Base-by-base conservation (phyloP, 2,329 filamentous ascomycete species). In the Diaporthe batatas region DNA sequence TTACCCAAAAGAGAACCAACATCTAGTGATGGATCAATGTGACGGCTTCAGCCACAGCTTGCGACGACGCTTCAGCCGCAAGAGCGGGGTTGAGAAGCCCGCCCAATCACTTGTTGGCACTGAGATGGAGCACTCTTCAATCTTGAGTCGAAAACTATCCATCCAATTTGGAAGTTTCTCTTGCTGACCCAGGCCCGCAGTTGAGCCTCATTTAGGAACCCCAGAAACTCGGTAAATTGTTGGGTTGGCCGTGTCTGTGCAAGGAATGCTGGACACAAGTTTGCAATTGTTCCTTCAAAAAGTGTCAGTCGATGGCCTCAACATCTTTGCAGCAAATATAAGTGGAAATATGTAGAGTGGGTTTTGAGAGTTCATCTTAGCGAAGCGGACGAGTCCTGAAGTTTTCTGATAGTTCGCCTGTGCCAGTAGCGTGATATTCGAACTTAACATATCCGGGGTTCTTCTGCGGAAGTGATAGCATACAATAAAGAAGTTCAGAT, bases 21-120 rank as follows among this genome's bases (percentile, higher is more conserved):
- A n/a, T 51, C 3, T 2, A 23, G 62, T 32, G 47, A 51, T 23
- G 21, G 59, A 51, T 29, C 29, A 29, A 29, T 18, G 59, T 51
- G 42, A 51, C 21, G 16, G 32, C 62, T 65, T 51, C 62, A 36
- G 62, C 62, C 62, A 65, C 62, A 16, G 44, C 62, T 65, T 65
- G 62, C 44, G 62, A 51, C 29, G 44, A 29, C 29, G 6, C 5
- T 34, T 65, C 23, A 65, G 44, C 62, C 44, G 21, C 62, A 36
- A 65, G 29, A 51, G 29, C 21, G 44, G 44, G 34, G 21, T 65
- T 51, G 23, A 12, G 11, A 51, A 51, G 47, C n/a, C 44, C 21
- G 11, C 44, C 21, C 44, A 49, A 23, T 16, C 12, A 3, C 23
- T 3, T 34, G 44, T 34, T 18, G 11, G 44, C 44, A n/a, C 21